These are phyloP conservation scores for Yamadazyma trypodendri DNA, from an alignment of 1,139 yeast genomes.

Conservation along the genomic window DNA sequence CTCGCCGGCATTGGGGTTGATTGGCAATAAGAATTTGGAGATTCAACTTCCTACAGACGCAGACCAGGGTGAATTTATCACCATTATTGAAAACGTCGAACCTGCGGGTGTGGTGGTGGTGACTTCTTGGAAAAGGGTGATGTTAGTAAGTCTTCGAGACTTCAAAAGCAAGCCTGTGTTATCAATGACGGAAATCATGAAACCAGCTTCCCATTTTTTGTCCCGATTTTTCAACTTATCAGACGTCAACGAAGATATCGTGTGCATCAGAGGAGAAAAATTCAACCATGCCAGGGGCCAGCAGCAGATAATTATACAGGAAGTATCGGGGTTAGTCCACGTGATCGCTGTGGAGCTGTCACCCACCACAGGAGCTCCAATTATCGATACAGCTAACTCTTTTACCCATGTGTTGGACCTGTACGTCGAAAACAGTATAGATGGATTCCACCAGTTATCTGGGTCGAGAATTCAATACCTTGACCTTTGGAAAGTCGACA, in stretches of 20 bases:
- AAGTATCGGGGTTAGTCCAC: constrained; percentile 43
- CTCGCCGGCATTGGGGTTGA: constrained; percentile 66
- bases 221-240: constrained; percentile 20
- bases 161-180: constrained; percentile 62
- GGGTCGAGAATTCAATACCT: constrained; percentile 39
- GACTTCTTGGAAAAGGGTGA: constrained; percentile 68
- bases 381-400: constrained; percentile 26
- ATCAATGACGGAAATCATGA: constrained; percentile 33
- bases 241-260: constrained; percentile 47
- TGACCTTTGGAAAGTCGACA: constrained; percentile 49
- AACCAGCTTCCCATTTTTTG: constrained; percentile 26
- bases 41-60: constrained; percentile 34
- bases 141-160: constrained; percentile 66
- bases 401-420: constrained; percentile 28
- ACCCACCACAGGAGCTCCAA: constrained; percentile 31
- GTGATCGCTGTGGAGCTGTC: constrained; percentile 31
- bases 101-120: constrained; percentile 75
- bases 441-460: constrained; percentile 40
- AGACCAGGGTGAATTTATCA: constrained; percentile 53
- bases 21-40: constrained; percentile 42
- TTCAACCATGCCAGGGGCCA: constrained; percentile 48
- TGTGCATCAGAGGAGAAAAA: constrained; percentile 59
- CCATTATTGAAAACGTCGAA: constrained; percentile 60
- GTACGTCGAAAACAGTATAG: constrained; percentile 35
- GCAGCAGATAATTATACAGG: constrained; percentile 45